A percentile compares a stretch with the other conserved stretches of the same genome.
These are phyloP conservation scores for Aegilops tauschii DNA, from an alignment of 176 grass and related monocot genomes.

Conservation along the genomic window DNA sequence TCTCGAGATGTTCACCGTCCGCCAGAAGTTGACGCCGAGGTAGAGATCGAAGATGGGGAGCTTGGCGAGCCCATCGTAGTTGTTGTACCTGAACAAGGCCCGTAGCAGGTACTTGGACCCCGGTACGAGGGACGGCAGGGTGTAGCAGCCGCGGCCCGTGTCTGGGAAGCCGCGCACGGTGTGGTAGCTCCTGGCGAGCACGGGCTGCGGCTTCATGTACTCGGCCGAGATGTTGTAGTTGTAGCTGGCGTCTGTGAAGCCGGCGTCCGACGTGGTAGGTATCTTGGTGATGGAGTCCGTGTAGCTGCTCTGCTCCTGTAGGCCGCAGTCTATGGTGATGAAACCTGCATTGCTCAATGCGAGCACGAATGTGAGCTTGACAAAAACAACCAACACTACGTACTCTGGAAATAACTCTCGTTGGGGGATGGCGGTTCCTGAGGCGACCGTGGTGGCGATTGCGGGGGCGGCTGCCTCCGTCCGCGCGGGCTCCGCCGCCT, in stretches of 20 bases:
- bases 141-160: slow-evolving; percentile 46
- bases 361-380: too few relatives aligned
- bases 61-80: slow-evolving; percentile 43
- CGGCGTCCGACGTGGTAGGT: slow-evolving; percentile 14
- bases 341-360: too few relatives aligned
- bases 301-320: slow-evolving; percentile 32
- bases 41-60: slow-evolving; percentile 39
- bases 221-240: slow-evolving; percentile 38
- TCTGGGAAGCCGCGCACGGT: slow-evolving; percentile 52
- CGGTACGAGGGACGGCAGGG: slow-evolving; percentile 9
- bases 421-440: too few relatives aligned
- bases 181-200: background rate
- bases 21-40: slow-evolving; percentile 48
- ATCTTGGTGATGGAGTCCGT: slow-evolving; percentile 20
- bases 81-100: slow-evolving; percentile 38
- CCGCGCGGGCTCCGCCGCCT: too few relatives aligned
- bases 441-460: too few relatives aligned
- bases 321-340: too few relatives aligned
- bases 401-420: too few relatives aligned
- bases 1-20: background rate
- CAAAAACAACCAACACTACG: too few relatives aligned
- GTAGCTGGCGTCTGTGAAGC: too few relatives aligned
- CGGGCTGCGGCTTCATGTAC: background rate
- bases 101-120: slow-evolving; percentile 42
- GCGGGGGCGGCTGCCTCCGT: too few relatives aligned